Conservation (phyloP, 78 protist genomes). For the Mantamonas sphyraenae region DNA sequence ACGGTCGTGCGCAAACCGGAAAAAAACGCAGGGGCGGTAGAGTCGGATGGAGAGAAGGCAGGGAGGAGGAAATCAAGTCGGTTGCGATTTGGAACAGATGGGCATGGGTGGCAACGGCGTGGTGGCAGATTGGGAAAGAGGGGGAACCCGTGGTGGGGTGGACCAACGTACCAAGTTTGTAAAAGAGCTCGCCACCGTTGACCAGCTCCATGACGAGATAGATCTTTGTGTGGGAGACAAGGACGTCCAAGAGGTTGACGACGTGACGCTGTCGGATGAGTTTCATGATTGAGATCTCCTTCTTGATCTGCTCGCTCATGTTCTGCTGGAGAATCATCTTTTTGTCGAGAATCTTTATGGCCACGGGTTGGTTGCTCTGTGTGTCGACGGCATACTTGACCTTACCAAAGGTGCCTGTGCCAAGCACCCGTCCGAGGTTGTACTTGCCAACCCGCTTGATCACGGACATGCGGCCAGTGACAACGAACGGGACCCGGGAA, state of each 20-base stretch:
- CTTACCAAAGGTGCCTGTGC: slow-evolving; percentile 49
- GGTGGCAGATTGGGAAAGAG: too few species aligned
- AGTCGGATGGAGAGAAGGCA: too few species aligned
- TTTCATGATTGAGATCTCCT: slow-evolving; percentile 38
- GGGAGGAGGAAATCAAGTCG: too few species aligned
- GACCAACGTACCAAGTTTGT: slow-evolving; percentile 19
- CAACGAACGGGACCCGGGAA: too few species aligned
- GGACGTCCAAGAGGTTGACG: slow-evolving; percentile 36
- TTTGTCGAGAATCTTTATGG: slow-evolving; percentile 48
- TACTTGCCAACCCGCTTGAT: slow-evolving; percentile 47
- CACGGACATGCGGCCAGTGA: too few species aligned
- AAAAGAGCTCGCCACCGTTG: slow-evolving; percentile 48
- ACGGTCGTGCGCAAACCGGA: too few species aligned
- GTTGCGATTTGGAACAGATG: too few species aligned
- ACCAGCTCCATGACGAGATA: slow-evolving; percentile 35
- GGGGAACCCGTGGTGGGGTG: too few species aligned
- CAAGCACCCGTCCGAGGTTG: slow-evolving; percentile 33
- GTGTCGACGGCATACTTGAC: slow-evolving; percentile 22
- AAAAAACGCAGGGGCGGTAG: too few species aligned
- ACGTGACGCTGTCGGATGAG: slow-evolving; percentile 22
- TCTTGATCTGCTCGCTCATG: slow-evolving; percentile 43
- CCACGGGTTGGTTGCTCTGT: slow-evolving; percentile 15
- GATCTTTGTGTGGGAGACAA: slow-evolving; percentile 13
- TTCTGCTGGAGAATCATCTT: neutral
- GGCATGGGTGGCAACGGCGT: too few species aligned